A percentile compares a stretch with the other conserved stretches of the same genome.
These are phyloP conservation scores for Aspergillus uvarum DNA, from an alignment of 2,329 filamentous ascomycete species.

Conservation along the genomic window DNA sequence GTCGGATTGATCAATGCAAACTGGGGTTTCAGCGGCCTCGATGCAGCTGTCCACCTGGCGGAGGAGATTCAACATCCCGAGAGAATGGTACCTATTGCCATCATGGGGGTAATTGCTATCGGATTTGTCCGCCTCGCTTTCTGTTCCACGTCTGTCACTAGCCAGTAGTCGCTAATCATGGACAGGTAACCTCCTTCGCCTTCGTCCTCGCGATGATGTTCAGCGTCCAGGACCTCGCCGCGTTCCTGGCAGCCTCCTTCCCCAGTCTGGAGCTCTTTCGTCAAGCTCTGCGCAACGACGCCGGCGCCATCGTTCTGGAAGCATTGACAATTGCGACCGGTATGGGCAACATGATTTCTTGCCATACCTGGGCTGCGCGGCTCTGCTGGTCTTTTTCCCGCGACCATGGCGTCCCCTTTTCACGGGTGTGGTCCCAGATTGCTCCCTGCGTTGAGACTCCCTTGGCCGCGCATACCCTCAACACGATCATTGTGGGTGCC, in stretches of 20 bases:
- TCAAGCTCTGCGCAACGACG: conserved; percentile 42
- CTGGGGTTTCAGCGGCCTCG: conserved; percentile 53
- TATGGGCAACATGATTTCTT: conserved; percentile 47
- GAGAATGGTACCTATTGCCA: conserved; percentile 51
- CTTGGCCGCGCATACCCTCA: conserved; percentile 45
- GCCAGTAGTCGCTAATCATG: no score
- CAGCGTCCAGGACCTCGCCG: conserved; percentile 47
- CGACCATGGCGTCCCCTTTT: conserved; percentile 51
- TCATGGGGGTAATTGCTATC: conserved; percentile 51
- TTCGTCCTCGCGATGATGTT: conserved; percentile 53
- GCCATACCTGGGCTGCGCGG: conserved; percentile 51
- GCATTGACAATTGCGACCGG: conserved; percentile 48
- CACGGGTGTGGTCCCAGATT: conserved; percentile 42
- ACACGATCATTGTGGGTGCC: conserved; percentile 46
- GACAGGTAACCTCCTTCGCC: conserved; percentile 43
- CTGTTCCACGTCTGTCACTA: no score
- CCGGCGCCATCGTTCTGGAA: conserved; percentile 48
- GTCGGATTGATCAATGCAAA: conserved; percentile 54
- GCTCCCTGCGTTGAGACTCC: conserved; percentile 46
- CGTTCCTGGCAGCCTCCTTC: conserved; percentile 42
- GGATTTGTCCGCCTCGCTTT: conserved; percentile 39
- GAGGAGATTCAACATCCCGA: conserved; percentile 52
- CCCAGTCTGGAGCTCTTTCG: conserved; percentile 51
- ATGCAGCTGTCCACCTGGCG: conserved; percentile 52
- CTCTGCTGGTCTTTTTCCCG: conserved; percentile 56